Evolutionary conservation across 2,329 filamentous ascomycete species (phyloP), one percentile per base, ranked within the genome.

Genomic region (Paecilomyces variotii): DNA sequence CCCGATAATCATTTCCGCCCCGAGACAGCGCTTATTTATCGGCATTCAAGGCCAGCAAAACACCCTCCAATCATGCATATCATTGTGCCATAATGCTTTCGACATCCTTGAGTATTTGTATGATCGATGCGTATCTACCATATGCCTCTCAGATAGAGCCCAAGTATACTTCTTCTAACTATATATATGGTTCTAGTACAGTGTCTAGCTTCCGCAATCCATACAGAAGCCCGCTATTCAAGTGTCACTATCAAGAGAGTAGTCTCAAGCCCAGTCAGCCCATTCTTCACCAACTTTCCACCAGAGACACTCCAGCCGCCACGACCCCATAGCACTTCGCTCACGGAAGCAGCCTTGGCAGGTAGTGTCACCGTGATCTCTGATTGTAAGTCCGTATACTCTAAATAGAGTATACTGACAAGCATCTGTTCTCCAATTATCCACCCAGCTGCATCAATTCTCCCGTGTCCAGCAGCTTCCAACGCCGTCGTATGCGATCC

Each of bases 391-490:
- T 54, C 39, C 14, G 58, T 57, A 27, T 75, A 74, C 35, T 71
- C 65, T n/a, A 70, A 58, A 63, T 74, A 73, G 14, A 76, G 69
- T 30, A 79, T 61, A 32, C 72, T 72, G 50, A 79, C 62, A 55
- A 80, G 64, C 62, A 77, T 69, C 60, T 66, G 66, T 0, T 63
- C 58, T 3, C 65, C 72, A 3, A 68, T 56, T 7, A 70, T 67
- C 79, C 79, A 81, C 1, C 69, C 71, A 52, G 73, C 70, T 25
- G 69, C 77, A 72, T 81, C 78, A 2, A 78, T 59, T 25, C 67
- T 59, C 5, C 54, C 53, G 14, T 64, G 63, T 1, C 65, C 67
- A 3, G 28, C 53, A 2, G 71, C 67, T 4, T n/a, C 28, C 56
- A 77, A 55, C 19, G 56, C 27, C 26, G 54, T 60, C 35, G 68